These are phyloP conservation scores for Hygrocybe punicea DNA, from an alignment of 768 basidiomycete genomes.

Conservation along the genomic window DNA sequence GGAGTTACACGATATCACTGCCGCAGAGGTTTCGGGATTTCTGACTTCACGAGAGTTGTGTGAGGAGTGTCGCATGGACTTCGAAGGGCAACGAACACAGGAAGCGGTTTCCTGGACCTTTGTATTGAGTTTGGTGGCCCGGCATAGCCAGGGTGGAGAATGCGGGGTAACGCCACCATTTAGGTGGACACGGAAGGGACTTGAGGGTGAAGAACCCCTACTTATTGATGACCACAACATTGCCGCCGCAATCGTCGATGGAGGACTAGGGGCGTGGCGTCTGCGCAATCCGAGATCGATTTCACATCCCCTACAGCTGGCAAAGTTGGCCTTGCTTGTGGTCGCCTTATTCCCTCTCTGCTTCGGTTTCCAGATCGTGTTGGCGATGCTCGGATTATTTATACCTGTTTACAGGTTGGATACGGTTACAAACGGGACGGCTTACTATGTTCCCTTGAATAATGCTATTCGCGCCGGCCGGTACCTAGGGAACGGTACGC, in stretches of 20 bases:
- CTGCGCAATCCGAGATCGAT: background rate
- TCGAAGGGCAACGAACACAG: background rate
- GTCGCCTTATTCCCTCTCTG: background rate
- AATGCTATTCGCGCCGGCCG: background rate
- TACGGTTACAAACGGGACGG: background rate
- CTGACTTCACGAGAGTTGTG: background rate
- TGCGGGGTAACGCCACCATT: background rate
- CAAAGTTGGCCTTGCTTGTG: background rate
- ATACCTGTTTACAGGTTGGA: background rate
- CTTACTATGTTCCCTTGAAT: background rate
- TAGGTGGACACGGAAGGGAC: background rate
- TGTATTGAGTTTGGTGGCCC: background rate
- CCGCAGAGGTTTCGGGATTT: background rate
- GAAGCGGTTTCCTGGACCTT: background rate
- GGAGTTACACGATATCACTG: background rate
- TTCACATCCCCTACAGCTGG: background rate
- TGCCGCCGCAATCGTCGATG: background rate
- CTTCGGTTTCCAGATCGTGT: background rate
- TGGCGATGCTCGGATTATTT: background rate
- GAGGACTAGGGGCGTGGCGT: background rate
- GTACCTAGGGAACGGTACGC: background rate
- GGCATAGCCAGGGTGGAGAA: background rate
- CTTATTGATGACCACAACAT: background rate
- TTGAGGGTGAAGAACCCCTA: background rate
- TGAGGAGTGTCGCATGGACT: background rate